A percentile compares a stretch with the other conserved stretches of the same genome.
phyloP scores from a whole-genome alignment of 139 green algal genomes.

The Ettlia oleoabundans region DNA sequence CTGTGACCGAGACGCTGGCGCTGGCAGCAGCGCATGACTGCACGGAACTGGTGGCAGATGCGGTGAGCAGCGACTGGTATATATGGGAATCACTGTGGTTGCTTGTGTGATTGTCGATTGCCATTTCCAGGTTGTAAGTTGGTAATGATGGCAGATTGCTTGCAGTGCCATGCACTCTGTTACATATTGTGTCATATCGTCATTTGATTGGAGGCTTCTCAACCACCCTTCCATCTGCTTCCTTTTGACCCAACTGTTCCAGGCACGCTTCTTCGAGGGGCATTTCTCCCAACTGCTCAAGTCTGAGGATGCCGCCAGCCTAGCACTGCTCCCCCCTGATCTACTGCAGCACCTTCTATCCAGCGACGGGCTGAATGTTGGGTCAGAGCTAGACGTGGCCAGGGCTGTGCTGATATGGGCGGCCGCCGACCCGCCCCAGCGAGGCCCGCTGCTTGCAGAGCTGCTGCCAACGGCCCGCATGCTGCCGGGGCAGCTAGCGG shows the following conservation, averaged over 20 bases:
- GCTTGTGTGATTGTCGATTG: too few relatives aligned
- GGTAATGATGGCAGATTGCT: background rate
- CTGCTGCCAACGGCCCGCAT: conserved; percentile 30
- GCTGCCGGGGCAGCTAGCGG: background rate
- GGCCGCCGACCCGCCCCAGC: background rate
- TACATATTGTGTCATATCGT: too few relatives aligned
- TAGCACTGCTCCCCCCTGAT: conserved; percentile 25
- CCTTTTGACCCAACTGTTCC: background rate
- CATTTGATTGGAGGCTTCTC: too few relatives aligned
- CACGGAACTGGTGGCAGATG: conserved; percentile 18
- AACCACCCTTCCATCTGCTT: background rate
- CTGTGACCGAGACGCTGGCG: conserved; percentile 26
- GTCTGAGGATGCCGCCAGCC: conserved; percentile 4
- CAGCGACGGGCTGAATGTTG: conserved; percentile 28
- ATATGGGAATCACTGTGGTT: too few relatives aligned
- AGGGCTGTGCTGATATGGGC: conserved; percentile 25
- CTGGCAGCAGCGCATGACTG: conserved; percentile 39
- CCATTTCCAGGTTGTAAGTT: too few relatives aligned
- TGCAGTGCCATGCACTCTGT: background rate
- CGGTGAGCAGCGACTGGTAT: background rate
- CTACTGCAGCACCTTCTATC: conserved; percentile 25
- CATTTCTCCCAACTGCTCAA: conserved; percentile 35
- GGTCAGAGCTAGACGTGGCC: conserved; percentile 32
- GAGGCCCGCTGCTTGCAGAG: background rate
- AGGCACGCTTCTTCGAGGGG: conserved; percentile 33